A percentile compares a stretch with the other conserved stretches of the same genome.
Evolutionary conservation across 208 protist genomes (phyloP).

Genomic region (Acanthamoeba royreba): DNA sequence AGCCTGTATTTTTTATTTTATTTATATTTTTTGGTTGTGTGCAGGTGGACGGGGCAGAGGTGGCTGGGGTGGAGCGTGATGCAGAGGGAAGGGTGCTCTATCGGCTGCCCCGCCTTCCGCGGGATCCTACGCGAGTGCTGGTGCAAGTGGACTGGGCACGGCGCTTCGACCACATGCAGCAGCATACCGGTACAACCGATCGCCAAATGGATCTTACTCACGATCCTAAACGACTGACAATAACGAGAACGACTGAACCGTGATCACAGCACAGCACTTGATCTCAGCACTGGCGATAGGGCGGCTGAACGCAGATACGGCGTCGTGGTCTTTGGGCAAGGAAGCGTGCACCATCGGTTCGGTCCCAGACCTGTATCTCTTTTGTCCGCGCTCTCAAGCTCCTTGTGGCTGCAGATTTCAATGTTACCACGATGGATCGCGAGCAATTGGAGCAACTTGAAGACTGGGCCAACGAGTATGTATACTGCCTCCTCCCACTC

Average conservation of each 20-base stretch:
- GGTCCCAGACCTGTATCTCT: not conserved
- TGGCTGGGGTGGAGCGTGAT: not conserved
- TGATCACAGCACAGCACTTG: constrained; percentile 80
- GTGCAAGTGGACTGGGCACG: constrained; percentile 83
- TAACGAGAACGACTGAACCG: not conserved
- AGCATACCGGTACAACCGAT: constrained; percentile 79
- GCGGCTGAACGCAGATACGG: constrained; percentile 76
- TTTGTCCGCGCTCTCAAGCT: not conserved
- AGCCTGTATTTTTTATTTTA: not conserved
- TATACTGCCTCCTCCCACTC: not conserved
- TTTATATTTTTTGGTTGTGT: not conserved
- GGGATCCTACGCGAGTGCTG: constrained; percentile 51
- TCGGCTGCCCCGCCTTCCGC: not conserved
- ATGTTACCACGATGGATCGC: not conserved
- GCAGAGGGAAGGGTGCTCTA: not conserved
- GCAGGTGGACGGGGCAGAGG: not conserved
- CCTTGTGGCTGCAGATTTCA: not conserved
- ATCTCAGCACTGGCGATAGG: constrained; percentile 82
- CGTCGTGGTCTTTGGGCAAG: constrained; percentile 82
- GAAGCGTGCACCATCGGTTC: constrained; percentile 4
- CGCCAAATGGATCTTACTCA: not conserved
- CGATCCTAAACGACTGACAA: not conserved
- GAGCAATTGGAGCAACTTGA: not conserved
- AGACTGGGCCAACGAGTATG: not conserved
- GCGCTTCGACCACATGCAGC: constrained; percentile 89